phyloP scores from a whole-genome alignment of 164 flowering plant species.

The Berberis vulgaris region DNA sequence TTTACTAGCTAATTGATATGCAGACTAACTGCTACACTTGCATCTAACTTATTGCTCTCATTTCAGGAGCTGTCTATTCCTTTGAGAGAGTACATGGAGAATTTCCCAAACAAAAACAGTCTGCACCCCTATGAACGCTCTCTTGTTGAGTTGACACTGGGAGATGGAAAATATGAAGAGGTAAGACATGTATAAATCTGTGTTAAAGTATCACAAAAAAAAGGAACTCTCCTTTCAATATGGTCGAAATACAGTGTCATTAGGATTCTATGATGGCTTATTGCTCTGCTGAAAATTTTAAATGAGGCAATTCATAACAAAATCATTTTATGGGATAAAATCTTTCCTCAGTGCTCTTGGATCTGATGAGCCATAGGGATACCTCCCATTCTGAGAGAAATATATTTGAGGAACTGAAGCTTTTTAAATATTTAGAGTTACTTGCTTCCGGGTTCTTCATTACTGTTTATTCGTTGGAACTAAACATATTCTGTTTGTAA shows the following conservation, averaged over 20 bases:
- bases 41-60: constrained; percentile 3
- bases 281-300: too few relatives aligned
- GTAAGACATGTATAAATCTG: constrained; percentile 22
- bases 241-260: neutral
- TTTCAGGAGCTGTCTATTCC: constrained; percentile 82
- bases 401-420: neutral
- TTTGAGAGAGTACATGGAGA: constrained; percentile 55
- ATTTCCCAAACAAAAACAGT: constrained; percentile 59
- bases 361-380: neutral
- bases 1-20: neutral
- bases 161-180: constrained; percentile 92
- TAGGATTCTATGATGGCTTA: neutral
- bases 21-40: neutral
- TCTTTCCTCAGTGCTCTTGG: neutral
- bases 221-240: neutral
- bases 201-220: neutral
- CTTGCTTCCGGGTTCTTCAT: neutral
- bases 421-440: neutral
- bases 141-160: constrained; percentile 83
- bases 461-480: neutral
- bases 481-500: neutral
- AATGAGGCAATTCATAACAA: neutral
- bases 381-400: neutral
- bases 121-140: constrained; percentile 93
- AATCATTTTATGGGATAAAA: neutral